phyloP scores from a whole-genome alignment of 345 rosid genomes.

The Eucalyptus shirleyi region DNA sequence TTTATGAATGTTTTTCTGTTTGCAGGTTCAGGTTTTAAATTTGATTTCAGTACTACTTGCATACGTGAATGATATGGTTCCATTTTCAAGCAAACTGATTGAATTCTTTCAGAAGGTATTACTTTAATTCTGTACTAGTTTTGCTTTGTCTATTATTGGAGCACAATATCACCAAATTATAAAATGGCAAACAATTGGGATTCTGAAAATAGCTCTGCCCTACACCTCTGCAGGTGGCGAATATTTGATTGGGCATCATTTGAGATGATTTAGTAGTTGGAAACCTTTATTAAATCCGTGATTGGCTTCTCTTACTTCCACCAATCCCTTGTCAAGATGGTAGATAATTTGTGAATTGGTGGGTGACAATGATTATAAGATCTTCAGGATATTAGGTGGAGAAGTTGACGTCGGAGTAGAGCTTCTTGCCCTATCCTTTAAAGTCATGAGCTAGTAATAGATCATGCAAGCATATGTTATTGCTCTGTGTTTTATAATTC shows the following conservation, averaged over 20 bases:
- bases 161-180: not conserved
- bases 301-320: not conserved
- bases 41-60: constrained; percentile 82
- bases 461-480: not conserved
- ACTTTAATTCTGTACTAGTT: not conserved
- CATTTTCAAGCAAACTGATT: constrained; percentile 66
- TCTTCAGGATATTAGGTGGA: not conserved
- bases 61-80: constrained; percentile 61
- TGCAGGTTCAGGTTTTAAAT: constrained; percentile 94
- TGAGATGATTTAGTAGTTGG: not conserved
- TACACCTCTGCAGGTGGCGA: not conserved
- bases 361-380: not conserved
- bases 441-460: not conserved
- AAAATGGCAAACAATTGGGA: not conserved
- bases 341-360: not conserved
- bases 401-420: not conserved
- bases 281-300: not conserved
- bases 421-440: not conserved
- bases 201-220: not conserved
- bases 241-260: not conserved
- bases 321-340: not conserved
- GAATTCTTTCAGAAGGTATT: constrained; percentile 80
- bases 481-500: not conserved
- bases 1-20: not conserved
- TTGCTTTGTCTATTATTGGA: not conserved